A percentile compares a stretch with the other conserved stretches of the same genome.
Conservation (phyloP, 2,329 filamentous ascomycete species). For the Knufia petricola region DNA sequence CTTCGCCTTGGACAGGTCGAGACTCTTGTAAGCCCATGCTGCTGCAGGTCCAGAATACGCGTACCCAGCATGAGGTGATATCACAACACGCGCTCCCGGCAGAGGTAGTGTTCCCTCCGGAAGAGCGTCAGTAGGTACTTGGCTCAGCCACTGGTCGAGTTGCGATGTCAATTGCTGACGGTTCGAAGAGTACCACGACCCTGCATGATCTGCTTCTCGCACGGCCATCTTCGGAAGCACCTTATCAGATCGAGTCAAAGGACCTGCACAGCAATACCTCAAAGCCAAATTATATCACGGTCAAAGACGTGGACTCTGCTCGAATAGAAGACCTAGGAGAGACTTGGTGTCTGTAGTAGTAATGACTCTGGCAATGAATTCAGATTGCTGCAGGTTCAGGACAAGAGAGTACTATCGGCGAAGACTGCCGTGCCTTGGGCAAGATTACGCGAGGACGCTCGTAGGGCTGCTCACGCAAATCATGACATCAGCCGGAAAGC, state of each 20-base stretch:
- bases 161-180: constrained; percentile 51
- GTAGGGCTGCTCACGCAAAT: too few species aligned
- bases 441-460: neutral
- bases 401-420: too few species aligned
- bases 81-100: constrained; percentile 68
- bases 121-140: constrained; percentile 55
- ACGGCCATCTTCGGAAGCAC: constrained; percentile 31
- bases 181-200: constrained; percentile 72
- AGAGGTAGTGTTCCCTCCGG: constrained; percentile 56
- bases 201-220: constrained; percentile 63
- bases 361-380: too few species aligned
- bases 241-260: too few species aligned
- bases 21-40: constrained; percentile 85
- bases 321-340: too few species aligned
- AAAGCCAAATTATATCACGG: too few species aligned
- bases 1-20: constrained; percentile 75
- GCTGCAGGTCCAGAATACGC: constrained; percentile 83
- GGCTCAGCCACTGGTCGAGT: constrained; percentile 64
- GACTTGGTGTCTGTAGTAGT: too few species aligned
- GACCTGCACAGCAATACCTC: too few species aligned
- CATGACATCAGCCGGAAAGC: neutral
- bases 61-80: constrained; percentile 93
- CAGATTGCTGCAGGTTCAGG: too few species aligned
- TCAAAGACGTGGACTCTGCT: too few species aligned
- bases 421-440: too few species aligned